Conservation (phyloP, 345 rosid genomes). For the Populus alba region DNA sequence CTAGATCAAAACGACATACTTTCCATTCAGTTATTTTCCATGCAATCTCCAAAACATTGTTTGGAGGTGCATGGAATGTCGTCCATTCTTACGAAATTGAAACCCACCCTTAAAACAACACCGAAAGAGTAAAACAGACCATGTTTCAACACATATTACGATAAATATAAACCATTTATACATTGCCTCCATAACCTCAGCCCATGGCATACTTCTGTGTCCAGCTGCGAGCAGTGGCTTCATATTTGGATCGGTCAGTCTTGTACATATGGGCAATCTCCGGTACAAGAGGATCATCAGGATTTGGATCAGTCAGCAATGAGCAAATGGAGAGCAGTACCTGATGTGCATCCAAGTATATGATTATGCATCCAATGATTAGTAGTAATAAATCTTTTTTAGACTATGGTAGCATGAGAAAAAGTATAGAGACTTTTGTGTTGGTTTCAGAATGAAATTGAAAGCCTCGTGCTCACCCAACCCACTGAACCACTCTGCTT, state of each 20-base stretch:
- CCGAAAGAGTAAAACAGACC: neutral
- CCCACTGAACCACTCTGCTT: neutral
- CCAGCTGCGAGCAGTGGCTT: slow-evolving; percentile 46
- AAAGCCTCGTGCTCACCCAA: neutral
- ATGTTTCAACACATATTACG: neutral
- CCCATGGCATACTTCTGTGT: slow-evolving; percentile 50
- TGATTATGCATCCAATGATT: neutral
- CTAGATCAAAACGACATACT: slow-evolving; percentile 2
- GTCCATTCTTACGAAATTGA: neutral
- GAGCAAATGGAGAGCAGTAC: slow-evolving; percentile 46
- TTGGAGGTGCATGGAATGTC: neutral
- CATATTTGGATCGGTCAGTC: slow-evolving; percentile 38
- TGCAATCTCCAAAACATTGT: neutral
- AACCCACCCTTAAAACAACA: neutral
- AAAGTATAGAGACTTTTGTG: neutral
- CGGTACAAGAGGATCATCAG: slow-evolving; percentile 46
- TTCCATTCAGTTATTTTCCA: neutral
- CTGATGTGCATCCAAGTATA: slow-evolving; percentile 13
- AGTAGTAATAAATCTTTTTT: neutral
- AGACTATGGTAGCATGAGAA: neutral
- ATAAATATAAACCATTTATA: neutral
- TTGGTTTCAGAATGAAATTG: neutral
- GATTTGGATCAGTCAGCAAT: slow-evolving; percentile 43
- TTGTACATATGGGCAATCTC: slow-evolving; percentile 50
- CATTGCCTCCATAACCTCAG: slow-evolving; percentile 11